These are phyloP conservation scores for Geosiphon pyriformis DNA, from an alignment of 192 early-diverging fungal genomes.

Conservation along the genomic window DNA sequence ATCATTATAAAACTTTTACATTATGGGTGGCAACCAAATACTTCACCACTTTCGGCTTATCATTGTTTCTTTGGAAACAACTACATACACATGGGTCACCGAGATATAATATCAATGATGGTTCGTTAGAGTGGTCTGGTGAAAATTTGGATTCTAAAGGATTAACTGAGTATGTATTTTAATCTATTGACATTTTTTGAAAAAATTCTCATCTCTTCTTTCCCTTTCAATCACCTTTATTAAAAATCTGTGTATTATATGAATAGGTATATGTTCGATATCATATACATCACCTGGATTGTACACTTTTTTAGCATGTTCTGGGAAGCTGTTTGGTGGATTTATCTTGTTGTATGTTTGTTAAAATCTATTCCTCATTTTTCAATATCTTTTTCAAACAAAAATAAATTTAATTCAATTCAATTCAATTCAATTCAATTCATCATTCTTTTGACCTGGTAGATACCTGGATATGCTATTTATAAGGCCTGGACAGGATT, in stretches of 20 bases:
- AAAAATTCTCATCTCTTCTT: not conserved
- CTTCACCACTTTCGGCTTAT: not conserved
- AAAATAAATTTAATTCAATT: not conserved
- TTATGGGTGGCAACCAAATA: conserved; percentile 3
- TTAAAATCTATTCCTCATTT: not conserved
- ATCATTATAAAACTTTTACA: not conserved
- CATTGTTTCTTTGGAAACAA: not conserved
- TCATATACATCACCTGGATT: conserved; percentile 1
- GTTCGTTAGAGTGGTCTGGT: not conserved
- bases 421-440: not conserved
- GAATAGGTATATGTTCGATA: conserved; percentile 7
- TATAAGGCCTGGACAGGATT: not conserved
- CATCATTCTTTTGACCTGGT: no score
- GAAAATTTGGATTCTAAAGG: conserved; percentile 3
- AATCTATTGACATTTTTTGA: not conserved
- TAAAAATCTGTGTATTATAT: not conserved
- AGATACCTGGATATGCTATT: conserved; percentile 3
- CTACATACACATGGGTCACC: not conserved
- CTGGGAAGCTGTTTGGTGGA: conserved; percentile 4
- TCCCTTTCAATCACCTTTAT: not conserved
- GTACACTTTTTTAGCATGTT: not conserved
- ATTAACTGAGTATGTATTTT: not conserved
- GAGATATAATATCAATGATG: not conserved
- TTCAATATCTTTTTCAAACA: not conserved
- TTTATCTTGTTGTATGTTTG: conserved; percentile 3